Evolutionary conservation across 2,329 filamentous ascomycete genomes (phyloP), one percentile per base, ranked within the genome.

Genomic region (Botryosphaeria agaves): DNA sequence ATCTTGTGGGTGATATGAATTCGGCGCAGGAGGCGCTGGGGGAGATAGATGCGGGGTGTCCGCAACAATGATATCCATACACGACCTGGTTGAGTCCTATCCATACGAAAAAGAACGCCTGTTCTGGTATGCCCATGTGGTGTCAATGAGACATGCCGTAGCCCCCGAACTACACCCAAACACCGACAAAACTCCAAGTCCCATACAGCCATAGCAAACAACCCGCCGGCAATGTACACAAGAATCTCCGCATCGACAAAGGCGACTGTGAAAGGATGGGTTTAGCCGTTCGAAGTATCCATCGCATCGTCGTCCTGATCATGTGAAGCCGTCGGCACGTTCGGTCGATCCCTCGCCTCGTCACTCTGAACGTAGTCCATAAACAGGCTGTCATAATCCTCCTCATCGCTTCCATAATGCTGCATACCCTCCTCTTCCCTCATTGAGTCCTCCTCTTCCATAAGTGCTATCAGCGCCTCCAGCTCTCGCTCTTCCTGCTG

Each of bases 1-100:
- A 95, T 52, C 61, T 98, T 12, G 79, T 98, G 11, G 87, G 85
- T 33, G 83, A 93, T 48, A 78, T 92, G 70, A 74, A 76, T 32
- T 78, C 79, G 29, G 78, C 80, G 12, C 81, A 87, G 47, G 81
- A 87, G 39, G 61, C 62, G 18, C 51, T 66, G 5, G 55, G 57
- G 21, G 66, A 66, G 36, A 52, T 70, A 31, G 26, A 27, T 27
- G 54, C 61, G 18, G 69, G 71, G 23, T 78, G 73, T 52, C 66
- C 68, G 7, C 69, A 69, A 41, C 72, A 76, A 55, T 76, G 47
- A 52, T 36, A 28, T 18, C n/a, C n/a, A 23, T 24, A 41, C 31
- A n/a, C n/a, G n/a, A n/a, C n/a, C n/a, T n/a, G n/a, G n/a, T n/a
- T n/a, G n/a, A n/a, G n/a, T n/a, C n/a, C n/a, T n/a, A n/a, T n/a